Percentiles rank a stretch among this genome's conserved stretches.
Evolutionary conservation across 164 flowering plant genomes (phyloP).

Genomic region (Stephania cephalantha): DNA sequence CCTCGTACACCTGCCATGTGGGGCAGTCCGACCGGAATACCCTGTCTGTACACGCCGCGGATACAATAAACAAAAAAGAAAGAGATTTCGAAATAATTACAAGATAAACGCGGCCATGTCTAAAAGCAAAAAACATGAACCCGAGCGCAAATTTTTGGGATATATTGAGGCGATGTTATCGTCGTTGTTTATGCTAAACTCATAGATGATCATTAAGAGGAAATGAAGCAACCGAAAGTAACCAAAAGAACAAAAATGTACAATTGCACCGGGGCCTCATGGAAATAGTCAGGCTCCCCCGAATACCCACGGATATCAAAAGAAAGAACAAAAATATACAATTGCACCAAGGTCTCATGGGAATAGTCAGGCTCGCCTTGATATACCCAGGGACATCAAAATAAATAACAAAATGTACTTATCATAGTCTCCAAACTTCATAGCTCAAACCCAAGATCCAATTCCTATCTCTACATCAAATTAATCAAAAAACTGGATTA

Average conservation of each 20-base stretch:
- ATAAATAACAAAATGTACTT: neutral
- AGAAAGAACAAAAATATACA: neutral
- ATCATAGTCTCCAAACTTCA: neutral
- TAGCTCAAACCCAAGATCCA: neutral
- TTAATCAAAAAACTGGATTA: neutral
- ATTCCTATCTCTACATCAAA: neutral
- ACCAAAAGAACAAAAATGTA: neutral
- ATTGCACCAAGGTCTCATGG: neutral
- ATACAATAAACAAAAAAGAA: neutral
- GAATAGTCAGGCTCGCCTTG: no score
- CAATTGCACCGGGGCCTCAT: neutral
- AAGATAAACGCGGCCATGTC: no score
- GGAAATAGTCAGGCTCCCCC: no score
- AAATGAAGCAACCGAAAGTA: neutral
- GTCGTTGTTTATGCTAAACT: no score
- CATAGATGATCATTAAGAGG: no score
- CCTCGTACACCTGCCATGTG: slow-evolving; percentile 76
- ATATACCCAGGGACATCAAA: no score
- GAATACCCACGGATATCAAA: no score
- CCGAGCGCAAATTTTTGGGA: no score
- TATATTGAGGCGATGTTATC: no score
- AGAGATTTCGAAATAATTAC: neutral
- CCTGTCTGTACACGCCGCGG: slow-evolving; percentile 44
- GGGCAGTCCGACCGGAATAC: slow-evolving; percentile 55
- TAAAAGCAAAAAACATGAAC: no score